These are phyloP conservation scores for Vitis cinerea DNA, from an alignment of 164 flowering plant species.

Conservation along the genomic window DNA sequence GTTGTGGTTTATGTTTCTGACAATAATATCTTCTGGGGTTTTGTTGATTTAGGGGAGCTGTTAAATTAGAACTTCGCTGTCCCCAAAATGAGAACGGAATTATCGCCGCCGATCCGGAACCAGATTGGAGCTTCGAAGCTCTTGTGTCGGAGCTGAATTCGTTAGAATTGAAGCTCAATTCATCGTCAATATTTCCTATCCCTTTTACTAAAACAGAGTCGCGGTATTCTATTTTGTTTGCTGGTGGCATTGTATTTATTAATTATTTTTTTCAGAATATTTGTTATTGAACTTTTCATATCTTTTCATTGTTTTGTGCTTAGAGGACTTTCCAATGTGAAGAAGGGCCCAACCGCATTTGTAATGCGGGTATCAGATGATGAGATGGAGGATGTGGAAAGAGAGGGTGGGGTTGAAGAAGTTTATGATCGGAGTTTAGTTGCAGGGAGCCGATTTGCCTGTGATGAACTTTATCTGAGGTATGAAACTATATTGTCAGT, in stretches of 20 bases:
- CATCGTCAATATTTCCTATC: conserved; percentile 19
- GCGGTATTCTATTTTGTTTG: conserved; percentile 18
- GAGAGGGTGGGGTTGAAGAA: conserved; percentile 20
- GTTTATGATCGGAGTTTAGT: conserved; percentile 7
- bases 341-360: conserved; percentile 27
- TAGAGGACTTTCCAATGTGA: conserved; percentile 18
- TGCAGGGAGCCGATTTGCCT: conserved; percentile 40
- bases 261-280: background rate
- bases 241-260: background rate
- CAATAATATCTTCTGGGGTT: background rate
- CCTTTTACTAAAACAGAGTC: conserved; percentile 34
- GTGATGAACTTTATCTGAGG: conserved; percentile 52
- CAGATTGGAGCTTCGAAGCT: conserved; percentile 63
- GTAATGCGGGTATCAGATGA: conserved; percentile 40
- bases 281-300: background rate
- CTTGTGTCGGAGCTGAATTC: conserved; percentile 58
- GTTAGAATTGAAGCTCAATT: conserved; percentile 42
- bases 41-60: conserved; percentile 37
- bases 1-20: too few relatives aligned
- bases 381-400: conserved; percentile 29
- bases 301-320: background rate
- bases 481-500: conserved; percentile 10
- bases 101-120: conserved; percentile 51
- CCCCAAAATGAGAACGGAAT: conserved; percentile 35
- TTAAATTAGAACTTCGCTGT: conserved; percentile 47